Evolutionary conservation across 768 basidiomycete species (phyloP), one percentile per base, ranked within the genome.

Genomic region (Amanita fuliginea): DNA sequence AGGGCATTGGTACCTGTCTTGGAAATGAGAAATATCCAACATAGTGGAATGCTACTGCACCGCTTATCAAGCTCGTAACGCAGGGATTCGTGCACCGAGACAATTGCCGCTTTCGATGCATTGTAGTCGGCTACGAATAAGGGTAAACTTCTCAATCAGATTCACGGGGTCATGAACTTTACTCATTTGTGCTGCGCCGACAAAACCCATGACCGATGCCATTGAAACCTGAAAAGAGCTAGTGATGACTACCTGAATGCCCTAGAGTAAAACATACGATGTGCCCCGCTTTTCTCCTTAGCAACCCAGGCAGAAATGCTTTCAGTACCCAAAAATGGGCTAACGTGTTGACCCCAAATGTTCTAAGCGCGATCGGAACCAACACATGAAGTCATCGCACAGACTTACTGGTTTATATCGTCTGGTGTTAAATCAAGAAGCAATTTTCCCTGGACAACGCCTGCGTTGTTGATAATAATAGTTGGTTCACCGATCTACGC

Each of bases 281-380:
- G 60, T 99, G 96, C 0, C 96, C 96, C 2, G 66, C 65, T 44
- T 86, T 86, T 33, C 68, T 68, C 59, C 76, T 77, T 46, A 98
- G 71, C 80, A 99, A 84, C 24, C 74, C 73, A 6, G 96, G 96
- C 21, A 99, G 72, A 74, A 99, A 98, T 1, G 88, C 86, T 59
- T 95, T 93, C 53, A 96, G 64, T 3, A 80, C 86, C 86, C 89
- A 96, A 63, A 89, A 98, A 62, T 96, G 89, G 14, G 87, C 76
- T 0, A 96, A 64, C 3, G 83, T 81, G 60, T 99, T 99, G 46
- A 91, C 84, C 11, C 80, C 80, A 57, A 96, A 91, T 0, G 94
- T 95, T 57, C 95, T 96, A 51, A 18, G 4, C 28, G 9, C 33
- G 19, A 57, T 9, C 42, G 52, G 52, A 55, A 45, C 9, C 30